These are phyloP conservation scores for Lachnum nothofagi DNA, from an alignment of 2,329 filamentous ascomycete genomes.

Conservation along the genomic window DNA sequence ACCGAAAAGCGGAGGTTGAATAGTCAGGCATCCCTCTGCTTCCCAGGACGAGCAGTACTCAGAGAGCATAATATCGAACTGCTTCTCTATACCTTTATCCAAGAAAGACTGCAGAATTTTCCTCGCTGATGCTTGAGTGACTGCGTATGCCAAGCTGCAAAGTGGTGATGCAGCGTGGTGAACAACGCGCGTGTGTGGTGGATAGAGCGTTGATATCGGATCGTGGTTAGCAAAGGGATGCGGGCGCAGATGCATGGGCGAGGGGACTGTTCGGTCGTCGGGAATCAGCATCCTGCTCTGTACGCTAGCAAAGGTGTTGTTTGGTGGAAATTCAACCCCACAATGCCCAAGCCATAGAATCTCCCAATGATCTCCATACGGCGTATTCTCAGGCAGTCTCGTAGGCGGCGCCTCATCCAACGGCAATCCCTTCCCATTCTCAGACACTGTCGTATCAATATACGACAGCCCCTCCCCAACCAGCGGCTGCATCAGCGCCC, in stretches of 20 bases:
- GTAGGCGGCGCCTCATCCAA: constrained; percentile 2
- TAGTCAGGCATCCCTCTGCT: constrained; percentile 4
- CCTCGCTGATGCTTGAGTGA: constrained; percentile 7
- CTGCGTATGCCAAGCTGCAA: constrained; percentile 8
- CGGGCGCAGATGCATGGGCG: constrained; percentile 1
- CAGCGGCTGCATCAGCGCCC: constrained; percentile 6
- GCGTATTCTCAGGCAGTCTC: constrained; percentile 5
- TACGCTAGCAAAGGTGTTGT: neutral
- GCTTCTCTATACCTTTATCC: neutral
- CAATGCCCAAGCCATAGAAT: constrained; percentile 35
- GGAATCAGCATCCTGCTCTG: neutral
- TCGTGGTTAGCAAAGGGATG: neutral
- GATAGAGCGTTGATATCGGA: neutral
- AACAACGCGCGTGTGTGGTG: neutral
- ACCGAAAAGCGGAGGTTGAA: constrained; percentile 1
- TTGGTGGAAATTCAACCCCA: constrained; percentile 10
- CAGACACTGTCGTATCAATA: neutral
- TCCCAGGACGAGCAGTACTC: constrained; percentile 5
- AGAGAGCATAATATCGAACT: constrained; percentile 7
- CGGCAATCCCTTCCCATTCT: no score
- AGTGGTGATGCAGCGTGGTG: constrained; percentile 1
- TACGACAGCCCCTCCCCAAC: neutral
- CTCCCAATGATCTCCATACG: constrained; percentile 34
- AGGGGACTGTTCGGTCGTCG: neutral
- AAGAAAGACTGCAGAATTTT: constrained; percentile 3